Evolutionary conservation across 345 rosid genomes (phyloP), one percentile per base, ranked within the genome.

Genomic region (Clausena lansium): DNA sequence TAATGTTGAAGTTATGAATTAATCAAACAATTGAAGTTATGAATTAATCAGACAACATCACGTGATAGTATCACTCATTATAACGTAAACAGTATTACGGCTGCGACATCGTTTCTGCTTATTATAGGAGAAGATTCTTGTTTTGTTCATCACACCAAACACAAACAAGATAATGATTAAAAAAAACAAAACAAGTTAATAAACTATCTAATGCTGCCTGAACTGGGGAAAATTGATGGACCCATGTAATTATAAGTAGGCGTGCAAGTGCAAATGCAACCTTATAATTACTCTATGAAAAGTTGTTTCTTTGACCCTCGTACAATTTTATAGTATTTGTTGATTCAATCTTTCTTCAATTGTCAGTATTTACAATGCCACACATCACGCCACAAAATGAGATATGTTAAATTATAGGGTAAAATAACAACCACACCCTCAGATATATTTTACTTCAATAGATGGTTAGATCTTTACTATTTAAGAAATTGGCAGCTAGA

Each of bases 191-290:
- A 54, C 32, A 22, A 22, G 3, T 25, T 32, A 54, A 4, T 22
- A n/a, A 39, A 38, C 20, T 0, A 45, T 24, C 9, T 67, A 11
- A 11, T 39, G 32, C 28, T 67, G 14, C 30, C 45, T 33, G 22
- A 20, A 57, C 7, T 7, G 9, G 60, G 60, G 1, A 8, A n/a
- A 57, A 19, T 0, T 2, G 10, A 57, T 57, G 60, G 60, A 27
- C 79, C 82, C 76, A 61, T 61, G 24, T 36, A 75, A 69, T 75
- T 60, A 75, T 80, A 47, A 72, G 67, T 75, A 52, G 35, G 76
- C 71, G 52, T 80, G 81, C 67, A 55, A 4, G 57, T 52, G 22
- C 57, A 52, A 52, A 52, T 50, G n/a, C 33, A 45, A 47, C 32
- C 22, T 14, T 65, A 62, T 71, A n/a, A 71, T 66, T 54, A 74